phyloP scores from a whole-genome alignment of 306 rosid species.

The Betula pendula region DNA sequence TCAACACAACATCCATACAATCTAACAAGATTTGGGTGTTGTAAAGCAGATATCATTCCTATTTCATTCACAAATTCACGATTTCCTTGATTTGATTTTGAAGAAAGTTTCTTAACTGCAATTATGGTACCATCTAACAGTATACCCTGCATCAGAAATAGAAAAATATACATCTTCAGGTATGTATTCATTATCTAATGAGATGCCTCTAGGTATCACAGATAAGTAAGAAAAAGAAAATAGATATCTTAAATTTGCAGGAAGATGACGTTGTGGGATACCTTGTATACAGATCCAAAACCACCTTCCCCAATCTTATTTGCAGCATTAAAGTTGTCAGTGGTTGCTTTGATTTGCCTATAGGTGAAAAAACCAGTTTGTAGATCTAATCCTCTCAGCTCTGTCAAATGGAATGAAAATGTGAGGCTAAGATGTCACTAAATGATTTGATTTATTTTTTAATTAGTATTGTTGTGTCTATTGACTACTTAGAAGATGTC shows the following conservation, averaged over 20 bases:
- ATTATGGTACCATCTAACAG: conserved; percentile 50
- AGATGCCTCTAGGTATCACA: not conserved
- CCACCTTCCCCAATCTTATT: conserved; percentile 82
- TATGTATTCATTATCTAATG: not conserved
- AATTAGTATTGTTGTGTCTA: not conserved
- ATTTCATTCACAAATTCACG: conserved; percentile 57
- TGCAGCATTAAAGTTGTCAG: conserved; percentile 48
- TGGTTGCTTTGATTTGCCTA: conserved; percentile 43
- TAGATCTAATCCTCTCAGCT: conserved; percentile 4
- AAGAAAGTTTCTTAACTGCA: conserved; percentile 61
- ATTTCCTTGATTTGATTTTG: conserved; percentile 52
- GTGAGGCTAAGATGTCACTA: not conserved
- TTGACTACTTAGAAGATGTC: not conserved
- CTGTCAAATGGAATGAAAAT: conserved; percentile 10
- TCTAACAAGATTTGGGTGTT: conserved; percentile 67
- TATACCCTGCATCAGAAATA: conserved; percentile 38
- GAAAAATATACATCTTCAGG: not conserved
- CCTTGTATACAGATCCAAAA: conserved; percentile 78
- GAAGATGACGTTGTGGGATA: conserved; percentile 14
- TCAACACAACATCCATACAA: conserved; percentile 62
- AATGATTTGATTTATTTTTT: conserved; percentile 6
- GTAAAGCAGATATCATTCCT: conserved; percentile 57
- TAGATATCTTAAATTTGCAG: not conserved
- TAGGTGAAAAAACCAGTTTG: conserved; percentile 24
- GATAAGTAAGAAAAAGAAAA: not conserved